phyloP scores from a whole-genome alignment of 139 green algal species.

The Chlorella sp. region DNA sequence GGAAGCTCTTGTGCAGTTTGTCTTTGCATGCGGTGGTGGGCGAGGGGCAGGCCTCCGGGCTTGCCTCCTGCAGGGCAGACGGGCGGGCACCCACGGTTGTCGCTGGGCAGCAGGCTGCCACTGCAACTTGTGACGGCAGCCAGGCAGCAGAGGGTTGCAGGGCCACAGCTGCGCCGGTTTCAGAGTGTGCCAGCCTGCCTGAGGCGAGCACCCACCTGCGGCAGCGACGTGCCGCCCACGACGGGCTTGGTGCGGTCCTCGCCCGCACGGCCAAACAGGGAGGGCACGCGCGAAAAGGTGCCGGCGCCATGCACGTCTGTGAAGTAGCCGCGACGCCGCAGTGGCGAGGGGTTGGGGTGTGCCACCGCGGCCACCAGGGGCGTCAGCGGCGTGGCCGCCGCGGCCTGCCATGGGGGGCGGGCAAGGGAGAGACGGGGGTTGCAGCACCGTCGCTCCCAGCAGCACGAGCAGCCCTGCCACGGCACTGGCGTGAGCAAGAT shows the following conservation, averaged over 20 bases:
- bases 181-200: not conserved
- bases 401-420: not conserved
- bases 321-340: constrained; percentile 28
- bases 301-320: constrained; percentile 27
- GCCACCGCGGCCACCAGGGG: not conserved
- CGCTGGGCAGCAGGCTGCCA: not conserved
- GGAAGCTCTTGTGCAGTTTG: constrained; percentile 46
- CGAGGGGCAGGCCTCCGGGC: constrained; percentile 16
- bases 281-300: constrained; percentile 33
- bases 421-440: not conserved
- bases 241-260: constrained; percentile 19
- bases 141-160: not conserved
- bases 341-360: constrained; percentile 1
- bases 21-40: constrained; percentile 41
- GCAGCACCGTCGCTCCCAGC: too few species aligned
- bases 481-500: not conserved
- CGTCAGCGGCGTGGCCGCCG: constrained; percentile 29
- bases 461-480: too few species aligned
- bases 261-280: constrained; percentile 26
- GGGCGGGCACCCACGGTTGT: not conserved
- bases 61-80: constrained; percentile 10
- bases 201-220: not conserved
- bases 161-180: not conserved
- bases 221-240: not conserved
- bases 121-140: not conserved